Base-by-base conservation (phyloP, 2,329 filamentous ascomycete genomes). In the Colletotrichum viniferum region DNA sequence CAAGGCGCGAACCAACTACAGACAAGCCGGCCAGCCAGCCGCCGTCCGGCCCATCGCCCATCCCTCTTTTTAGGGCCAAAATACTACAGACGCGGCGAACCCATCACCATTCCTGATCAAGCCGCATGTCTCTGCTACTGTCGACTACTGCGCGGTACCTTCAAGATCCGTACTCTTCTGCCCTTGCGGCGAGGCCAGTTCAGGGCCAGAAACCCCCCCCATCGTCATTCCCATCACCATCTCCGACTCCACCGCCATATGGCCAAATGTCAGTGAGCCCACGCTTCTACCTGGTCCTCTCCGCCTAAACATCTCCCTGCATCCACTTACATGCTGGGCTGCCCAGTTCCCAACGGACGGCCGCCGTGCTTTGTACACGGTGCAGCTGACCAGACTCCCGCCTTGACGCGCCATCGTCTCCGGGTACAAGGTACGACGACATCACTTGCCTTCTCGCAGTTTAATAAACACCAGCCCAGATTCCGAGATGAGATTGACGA, bases 21-120 rank as follows among this genome's bases (percentile, higher is more conserved):
- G 24, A 24, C 56, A 63, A 63, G 28, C 30, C 60, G 16, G 30
- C 30, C 36, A 26, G 38, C 56, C 36, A 52, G 26, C 36, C 58
- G 32, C 18, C n/a, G 32, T 65, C 71, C 32, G 43, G 66, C 69
- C 58, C 60, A 34, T 58, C 67, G 55, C 52, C 63, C n/a, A 26
- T 36, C 24, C n/a, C 55, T 34, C 18, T 26, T 24, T 18, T 63
- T 48, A 26, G 63, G 34, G 69, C 38, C 34, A 58, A 43, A 56
- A 70, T 30, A 43, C 30, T 43, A 56, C 16, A n/a, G 56, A 30
- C 69, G 48, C 43, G 56, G 56, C 62, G 55, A 63, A 43, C 72
- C 69, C 63, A 72, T 62, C 55, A 32, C 56, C 62, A 43, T 71
- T 74, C 52, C 38, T 32, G 36, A 71, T 71, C 48, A 62, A 61